Conservation (phyloP, 1,284 basidiomycete species). For the Ustilago hordei region DNA sequence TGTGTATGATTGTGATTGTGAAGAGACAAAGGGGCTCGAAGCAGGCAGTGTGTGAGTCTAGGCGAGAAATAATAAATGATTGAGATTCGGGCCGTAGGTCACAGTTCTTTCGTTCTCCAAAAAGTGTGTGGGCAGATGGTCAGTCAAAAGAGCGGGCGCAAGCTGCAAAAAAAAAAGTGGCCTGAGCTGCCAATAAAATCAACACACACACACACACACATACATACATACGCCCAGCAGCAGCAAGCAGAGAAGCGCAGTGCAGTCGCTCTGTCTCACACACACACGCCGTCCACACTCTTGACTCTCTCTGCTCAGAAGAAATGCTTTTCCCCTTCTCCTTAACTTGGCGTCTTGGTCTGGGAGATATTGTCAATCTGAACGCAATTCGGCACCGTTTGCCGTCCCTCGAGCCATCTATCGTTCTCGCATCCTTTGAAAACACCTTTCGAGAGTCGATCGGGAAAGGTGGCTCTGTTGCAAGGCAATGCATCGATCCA, state of each 20-base stretch:
- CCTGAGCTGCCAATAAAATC: not conserved
- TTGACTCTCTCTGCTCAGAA: not conserved
- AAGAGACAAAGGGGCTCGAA: slow-evolving; percentile 19
- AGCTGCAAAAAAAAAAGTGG: not conserved
- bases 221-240: not conserved
- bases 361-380: not conserved
- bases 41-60: slow-evolving; percentile 19
- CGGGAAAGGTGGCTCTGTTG: not conserved
- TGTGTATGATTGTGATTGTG: slow-evolving; percentile 9
- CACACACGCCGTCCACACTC: not conserved
- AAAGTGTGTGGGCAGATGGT: not conserved
- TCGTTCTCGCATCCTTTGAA: too few species aligned
- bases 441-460: not conserved
- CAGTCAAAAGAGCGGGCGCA: not conserved
- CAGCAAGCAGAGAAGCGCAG: not conserved
- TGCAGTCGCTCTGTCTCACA: not conserved
- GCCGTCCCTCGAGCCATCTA: not conserved
- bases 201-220: not conserved
- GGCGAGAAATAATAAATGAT: not conserved
- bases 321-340: not conserved
- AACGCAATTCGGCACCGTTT: not conserved
- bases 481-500: not conserved
- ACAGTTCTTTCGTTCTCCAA: not conserved
- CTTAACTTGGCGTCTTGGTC: not conserved
- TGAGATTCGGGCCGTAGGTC: too few species aligned